Base-by-base conservation (phyloP, 176 grass and related monocot genomes). In the Paspalum vaginatum region DNA sequence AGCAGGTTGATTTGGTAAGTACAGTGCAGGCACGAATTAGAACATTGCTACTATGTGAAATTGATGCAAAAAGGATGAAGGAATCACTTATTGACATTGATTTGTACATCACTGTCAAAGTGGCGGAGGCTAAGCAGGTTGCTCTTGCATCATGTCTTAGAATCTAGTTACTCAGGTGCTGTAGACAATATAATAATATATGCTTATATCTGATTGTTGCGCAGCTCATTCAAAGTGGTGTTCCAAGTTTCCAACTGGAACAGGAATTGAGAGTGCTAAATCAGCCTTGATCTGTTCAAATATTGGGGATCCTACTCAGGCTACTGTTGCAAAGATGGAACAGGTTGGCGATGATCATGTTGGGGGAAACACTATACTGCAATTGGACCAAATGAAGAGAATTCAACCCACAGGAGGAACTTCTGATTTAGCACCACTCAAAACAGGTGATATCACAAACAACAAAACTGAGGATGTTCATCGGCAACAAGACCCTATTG, bases 1-100 rank as follows among this genome's bases (percentile, higher is more conserved):
- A 62, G 78, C 76, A 90, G 88, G 79, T 90, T 70, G 61, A 86
- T 86, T 57, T 86, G 61, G 20, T 83, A 21, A 86, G 46, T 61
- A 79, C 58, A 39, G 88, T 90, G 55, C 79, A 79, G 76, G 64
- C 47, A 61, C 37, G 15, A 56, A 86, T 90, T 68, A 86, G 68
- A 86, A 75, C 49, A 22, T 61, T 90, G 54, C 74, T 86, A 79
- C 70, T 61, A 68, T 4, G 25, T 83, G 68, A 90, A 57, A 78
- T 74, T 26, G 53, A 75, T 6, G 55, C 51, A 14, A 38, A 86
- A 51, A 73, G 7, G 18, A 40, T 90, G 51, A 79, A 72, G 24
- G 20, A 82, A 65, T 79, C 74, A 77, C 83, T 90, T 72, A 18
- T 25, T 7, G 74, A 74, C 62, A 86, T 90, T 20, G 88, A 86